Base-by-base conservation (phyloP, 768 basidiomycete species). In the Pulveroboletus sp. region DNA sequence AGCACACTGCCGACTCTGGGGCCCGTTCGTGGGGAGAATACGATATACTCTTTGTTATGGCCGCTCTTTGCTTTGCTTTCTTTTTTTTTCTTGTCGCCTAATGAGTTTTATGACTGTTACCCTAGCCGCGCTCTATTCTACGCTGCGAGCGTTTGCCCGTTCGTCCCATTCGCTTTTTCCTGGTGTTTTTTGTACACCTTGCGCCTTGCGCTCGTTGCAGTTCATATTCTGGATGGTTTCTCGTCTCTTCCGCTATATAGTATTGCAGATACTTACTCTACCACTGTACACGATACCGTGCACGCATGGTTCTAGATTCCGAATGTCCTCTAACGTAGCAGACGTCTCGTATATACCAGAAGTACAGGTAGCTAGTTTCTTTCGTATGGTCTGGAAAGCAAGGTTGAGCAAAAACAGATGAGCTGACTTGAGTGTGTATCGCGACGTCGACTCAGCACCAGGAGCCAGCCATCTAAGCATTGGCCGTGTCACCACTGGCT, bases 211-310 rank as follows among this genome's bases (percentile, higher is more conserved):
- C 47, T 14, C 42, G 37, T 50, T 43, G 32, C 11, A 27, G 46
- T 56, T 36, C 40, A 45, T 49, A 46, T 35, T 27, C 40, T 38
- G 33, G 28, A 52, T 17, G 41, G 38, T 39, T 50, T 44, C 30
- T 12, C 38, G 24, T 8, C 33, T 21, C 38, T 21, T 43, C 1
- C 28, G 39, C 30, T 33, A 24, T 47, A 42, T 61, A 61, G 36
- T 61, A 61, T 42, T 39, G 14, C 51, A 60, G 26, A 51, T 8
- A 30, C 18, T 51, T 51, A 61, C 14, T 46, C 21, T 55, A 47
- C 50, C 55, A 55, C 36, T 21, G 46, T 57, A 60, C 41, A 49
- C 51, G 49, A 57, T 49, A 49, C 33, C 47, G 21, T 39, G 24
- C 39, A 43, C 50, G 49, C 30, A 47, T 41, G 48, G 28, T 15